Conservation (phyloP, 164 flowering plant species). For the Umbilicus rupestris region DNA sequence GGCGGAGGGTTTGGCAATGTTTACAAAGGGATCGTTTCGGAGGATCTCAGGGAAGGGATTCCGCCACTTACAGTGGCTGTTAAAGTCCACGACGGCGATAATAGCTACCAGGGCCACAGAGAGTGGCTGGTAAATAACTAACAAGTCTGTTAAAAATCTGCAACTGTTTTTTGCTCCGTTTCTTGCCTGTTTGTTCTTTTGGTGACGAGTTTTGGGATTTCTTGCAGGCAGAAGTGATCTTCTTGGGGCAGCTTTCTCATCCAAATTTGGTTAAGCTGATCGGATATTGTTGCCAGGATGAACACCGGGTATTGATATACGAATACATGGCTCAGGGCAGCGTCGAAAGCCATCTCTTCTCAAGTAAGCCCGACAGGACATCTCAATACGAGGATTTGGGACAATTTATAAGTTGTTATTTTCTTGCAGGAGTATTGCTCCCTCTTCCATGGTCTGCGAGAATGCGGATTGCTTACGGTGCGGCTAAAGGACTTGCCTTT, state of each 20-base stretch:
- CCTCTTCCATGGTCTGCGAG: slow-evolving; percentile 72
- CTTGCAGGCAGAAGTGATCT: slow-evolving; percentile 85
- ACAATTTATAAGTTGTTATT: neutral
- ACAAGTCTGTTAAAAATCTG: neutral
- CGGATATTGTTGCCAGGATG: slow-evolving; percentile 91
- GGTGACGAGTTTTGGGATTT: neutral
- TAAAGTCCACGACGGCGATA: slow-evolving; percentile 94
- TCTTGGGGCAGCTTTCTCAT: slow-evolving; percentile 94
- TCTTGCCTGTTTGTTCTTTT: too few species aligned
- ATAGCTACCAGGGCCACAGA: slow-evolving; percentile 88
- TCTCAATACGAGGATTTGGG: too few species aligned
- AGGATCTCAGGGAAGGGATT: slow-evolving; percentile 49
- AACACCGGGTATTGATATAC: slow-evolving; percentile 76
- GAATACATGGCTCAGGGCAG: slow-evolving; percentile 92
- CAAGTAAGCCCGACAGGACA: too few species aligned
- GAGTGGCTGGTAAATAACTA: slow-evolving; percentile 99
- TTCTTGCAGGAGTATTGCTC: slow-evolving; percentile 62
- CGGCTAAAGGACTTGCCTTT: slow-evolving; percentile 95
- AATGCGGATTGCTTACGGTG: slow-evolving; percentile 83
- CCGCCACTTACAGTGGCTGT: slow-evolving; percentile 70
- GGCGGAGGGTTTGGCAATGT: slow-evolving; percentile 98
- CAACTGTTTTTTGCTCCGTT: too few species aligned
- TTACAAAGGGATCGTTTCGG: slow-evolving; percentile 67
- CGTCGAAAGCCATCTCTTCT: slow-evolving; percentile 75
- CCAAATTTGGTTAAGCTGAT: slow-evolving; percentile 85